Evolutionary conservation across 176 grass and related monocot genomes (phyloP).

Genomic region (Carex kokanica): DNA sequence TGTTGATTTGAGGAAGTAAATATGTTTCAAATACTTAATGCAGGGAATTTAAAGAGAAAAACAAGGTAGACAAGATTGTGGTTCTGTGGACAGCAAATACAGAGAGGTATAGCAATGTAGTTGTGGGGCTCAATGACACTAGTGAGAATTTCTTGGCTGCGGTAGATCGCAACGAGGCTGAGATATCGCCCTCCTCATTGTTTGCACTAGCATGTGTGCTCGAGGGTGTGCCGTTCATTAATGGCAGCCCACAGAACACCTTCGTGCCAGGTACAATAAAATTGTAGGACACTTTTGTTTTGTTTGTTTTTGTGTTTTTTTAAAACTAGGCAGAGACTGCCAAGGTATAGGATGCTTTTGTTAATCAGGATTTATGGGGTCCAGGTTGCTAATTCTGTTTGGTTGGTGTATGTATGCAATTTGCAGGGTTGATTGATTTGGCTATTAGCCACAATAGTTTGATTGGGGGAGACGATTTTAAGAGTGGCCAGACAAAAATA

Average conservation of each 20-base stretch:
- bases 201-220: constrained; percentile 80
- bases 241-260: constrained; percentile 97
- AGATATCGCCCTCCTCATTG: constrained; percentile 83
- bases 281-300: neutral
- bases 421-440: constrained; percentile 82
- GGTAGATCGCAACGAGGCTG: constrained; percentile 63
- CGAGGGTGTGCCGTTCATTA: constrained; percentile 85
- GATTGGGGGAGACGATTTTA: constrained; percentile 98
- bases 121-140: constrained; percentile 80
- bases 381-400: neutral
- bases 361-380: neutral
- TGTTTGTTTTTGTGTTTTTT: no score
- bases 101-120: constrained; percentile 81
- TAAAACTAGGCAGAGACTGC: no score
- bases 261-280: constrained; percentile 75
- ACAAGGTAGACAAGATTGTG: constrained; percentile 78
- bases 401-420: constrained; percentile 25
- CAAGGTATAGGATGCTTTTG: neutral
- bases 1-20: neutral
- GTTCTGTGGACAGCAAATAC: constrained; percentile 98
- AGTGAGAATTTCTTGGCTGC: constrained; percentile 74
- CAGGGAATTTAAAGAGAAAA: constrained; percentile 98
- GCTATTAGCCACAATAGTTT: constrained; percentile 80
- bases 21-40: neutral
- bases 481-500: constrained; percentile 98